These are phyloP conservation scores for Thamnidium elegans DNA, from an alignment of 192 early-diverging fungal species.

Conservation along the genomic window DNA sequence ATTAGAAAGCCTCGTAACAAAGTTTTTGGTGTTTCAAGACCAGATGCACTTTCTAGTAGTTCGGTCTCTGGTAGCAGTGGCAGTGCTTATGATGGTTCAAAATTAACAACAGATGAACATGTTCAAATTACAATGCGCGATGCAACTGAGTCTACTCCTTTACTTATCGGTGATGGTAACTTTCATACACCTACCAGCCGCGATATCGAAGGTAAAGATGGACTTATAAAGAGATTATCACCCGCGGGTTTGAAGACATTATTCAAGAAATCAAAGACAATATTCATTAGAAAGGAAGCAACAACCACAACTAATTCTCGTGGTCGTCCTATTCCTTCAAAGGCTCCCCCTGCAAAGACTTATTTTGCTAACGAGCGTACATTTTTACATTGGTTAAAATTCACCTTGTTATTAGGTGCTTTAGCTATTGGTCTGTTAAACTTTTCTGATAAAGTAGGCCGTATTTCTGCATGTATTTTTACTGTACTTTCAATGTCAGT, in stretches of 20 bases:
- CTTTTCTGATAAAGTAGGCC: conserved; percentile 73
- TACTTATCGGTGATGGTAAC: conserved; percentile 11
- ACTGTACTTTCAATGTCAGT: conserved; percentile 68
- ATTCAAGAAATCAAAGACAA: conserved; percentile 33
- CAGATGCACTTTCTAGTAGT: conserved; percentile 26
- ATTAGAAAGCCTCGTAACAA: conserved; percentile 78
- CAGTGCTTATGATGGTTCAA: conserved; percentile 38
- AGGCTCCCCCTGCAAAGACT: conserved; percentile 77
- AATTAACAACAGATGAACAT: conserved; percentile 35
- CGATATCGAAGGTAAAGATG: background rate
- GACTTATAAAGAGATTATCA: conserved; percentile 28
- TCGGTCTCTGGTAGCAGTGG: conserved; percentile 34
- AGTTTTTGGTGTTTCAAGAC: conserved; percentile 50
- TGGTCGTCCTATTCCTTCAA: conserved; percentile 60
- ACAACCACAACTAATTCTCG: conserved; percentile 40
- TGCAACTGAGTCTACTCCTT: conserved; percentile 29
- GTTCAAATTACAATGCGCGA: conserved; percentile 24
- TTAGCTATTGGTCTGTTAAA: conserved; percentile 74
- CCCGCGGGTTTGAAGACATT: conserved; percentile 32
- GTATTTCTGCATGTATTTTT: conserved; percentile 67
- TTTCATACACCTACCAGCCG: background rate
- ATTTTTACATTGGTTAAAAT: conserved; percentile 85
- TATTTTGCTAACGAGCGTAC: conserved; percentile 95
- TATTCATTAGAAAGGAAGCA: conserved; percentile 3
- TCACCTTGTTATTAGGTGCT: conserved; percentile 68